Base-by-base conservation (phyloP, 1,284 basidiomycete genomes). In the Puccinia brachypodii region DNA sequence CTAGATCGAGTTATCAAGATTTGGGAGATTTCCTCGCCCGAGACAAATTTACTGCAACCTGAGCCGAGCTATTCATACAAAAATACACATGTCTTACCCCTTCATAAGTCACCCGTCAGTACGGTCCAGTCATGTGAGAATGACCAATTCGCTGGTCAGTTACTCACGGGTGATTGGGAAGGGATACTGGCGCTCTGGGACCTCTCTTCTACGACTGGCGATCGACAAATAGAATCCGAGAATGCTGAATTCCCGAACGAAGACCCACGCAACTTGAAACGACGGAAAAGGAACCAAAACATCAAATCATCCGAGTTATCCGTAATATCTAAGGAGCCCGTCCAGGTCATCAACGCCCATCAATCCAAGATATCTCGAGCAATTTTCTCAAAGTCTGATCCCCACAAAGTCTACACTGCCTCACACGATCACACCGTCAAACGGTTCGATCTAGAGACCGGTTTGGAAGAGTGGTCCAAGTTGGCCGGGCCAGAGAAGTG, bases 81-180 rank as follows among this genome's bases (percentile, higher is more conserved):
- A 3, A 85, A 90, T 4, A 85, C 90, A 0, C 88, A 88, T 42
- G 89, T 89, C n/a, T 86, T 89, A 25, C 84, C 87, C 7, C 87
- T 89, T 0, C 92, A 93, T 85, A 85, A 87, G 25, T 92, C 91
- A 14, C 91, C 94, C 0, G 90, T 94, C 58, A 93, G 93, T 0
- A 93, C 91, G 3, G 87, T 93, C 53, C 90, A 89, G 84, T 72
- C 87, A 0, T 85, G 88, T 0, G 58, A 60, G 7, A 91, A 91
- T 1, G 87, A 88, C 1, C 60, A 47, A 22, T 47, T 44, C 14
- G 40, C 76, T 33, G 89, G 76, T 33, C 75, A 91, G 80, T 87
- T 95, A 31, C 87, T 95, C 40, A 92, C 92, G 0, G 89, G 91
- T 0, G 92, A 91, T 0, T 94, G 93, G 93, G 94, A 95, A 85